These are phyloP conservation scores for Elsinoe batatas DNA, from an alignment of 2,329 filamentous ascomycete genomes.

Conservation along the genomic window DNA sequence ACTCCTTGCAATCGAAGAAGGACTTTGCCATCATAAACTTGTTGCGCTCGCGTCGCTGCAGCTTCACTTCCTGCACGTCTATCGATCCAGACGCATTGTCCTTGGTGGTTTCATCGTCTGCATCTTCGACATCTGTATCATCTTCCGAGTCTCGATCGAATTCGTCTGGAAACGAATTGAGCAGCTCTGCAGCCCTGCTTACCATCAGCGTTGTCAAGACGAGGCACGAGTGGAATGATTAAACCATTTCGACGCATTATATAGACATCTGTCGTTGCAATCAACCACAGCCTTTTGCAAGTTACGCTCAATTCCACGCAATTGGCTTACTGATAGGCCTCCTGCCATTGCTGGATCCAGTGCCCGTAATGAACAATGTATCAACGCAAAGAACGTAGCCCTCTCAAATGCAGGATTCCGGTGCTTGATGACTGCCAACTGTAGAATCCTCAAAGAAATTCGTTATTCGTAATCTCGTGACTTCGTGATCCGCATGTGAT, in stretches of 20 bases:
- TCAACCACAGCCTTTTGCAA: constrained; percentile 79
- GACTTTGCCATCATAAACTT: constrained; percentile 86
- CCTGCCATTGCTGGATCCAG: constrained; percentile 1
- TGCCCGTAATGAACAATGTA: background rate
- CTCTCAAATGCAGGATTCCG: background rate
- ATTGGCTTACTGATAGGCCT: background rate
- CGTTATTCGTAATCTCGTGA: constrained; percentile 1
- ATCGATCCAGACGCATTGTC: background rate
- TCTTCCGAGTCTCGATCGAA: constrained; percentile 48
- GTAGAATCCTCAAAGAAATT: background rate
- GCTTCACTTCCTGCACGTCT: constrained; percentile 35
- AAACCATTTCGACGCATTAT: constrained; percentile 94
- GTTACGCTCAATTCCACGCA: constrained; percentile 25
- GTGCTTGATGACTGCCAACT: background rate
- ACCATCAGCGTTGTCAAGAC: background rate
- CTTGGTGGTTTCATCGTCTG: background rate
- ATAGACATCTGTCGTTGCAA: constrained; percentile 89
- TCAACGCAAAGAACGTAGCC: too few species aligned
- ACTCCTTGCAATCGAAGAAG: constrained; percentile 91
- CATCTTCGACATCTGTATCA: constrained; percentile 50
- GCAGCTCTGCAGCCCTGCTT: constrained; percentile 80
- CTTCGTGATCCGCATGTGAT: background rate
- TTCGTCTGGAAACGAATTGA: constrained; percentile 61
- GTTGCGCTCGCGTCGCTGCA: constrained; percentile 71
- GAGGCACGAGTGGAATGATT: constrained; percentile 15